Base-by-base conservation (phyloP, 192 early-diverging fungal species). In the Rhizoclosmatium sp. region DNA sequence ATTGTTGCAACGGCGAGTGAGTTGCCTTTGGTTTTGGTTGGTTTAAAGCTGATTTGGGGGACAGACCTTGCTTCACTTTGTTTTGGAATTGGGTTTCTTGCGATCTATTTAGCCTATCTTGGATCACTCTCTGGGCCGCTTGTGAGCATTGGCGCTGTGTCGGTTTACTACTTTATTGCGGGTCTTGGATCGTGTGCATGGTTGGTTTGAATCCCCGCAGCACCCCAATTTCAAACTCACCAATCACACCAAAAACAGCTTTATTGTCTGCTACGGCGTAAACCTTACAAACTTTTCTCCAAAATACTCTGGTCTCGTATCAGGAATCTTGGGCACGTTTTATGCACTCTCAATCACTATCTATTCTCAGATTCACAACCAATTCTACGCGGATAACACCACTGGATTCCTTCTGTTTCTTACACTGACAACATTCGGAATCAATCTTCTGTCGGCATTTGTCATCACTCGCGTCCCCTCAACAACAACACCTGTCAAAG, bases 331-430 rank as follows among this genome's bases (percentile, higher is more conserved):
- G 31, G 46, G 72, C 2, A 46, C 80, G 21, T 83, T 80, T 49
- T 83, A 83, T 65, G 79, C 80, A 5, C 60, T 83, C 7, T 56
- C 69, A 3, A 79, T 65, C 2, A 78, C 60, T 19, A 16, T 83
- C 68, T 83, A 77, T 72, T 44, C 69, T 4, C 79, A 81, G 64
- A 72, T 83, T 51, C 56, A 65, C 14, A 48, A 47, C 16, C 3
- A 10, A 14, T 73, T 54, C 47, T 81, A 46, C 48, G 21, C 23
- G 12, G 10, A 19, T 16, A 58, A 76, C 41, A 47, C 71, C 0
- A 65, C 58, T 1, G 73, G 74, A 16, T 83, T 81, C 47, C 51
- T 83, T 19, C 59, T 78, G 14, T 75, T 79, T 45, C 31, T 78
- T 48, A 49, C 75, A 40, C 10, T 79, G 3, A 19, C 59, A 14